Conservation (phyloP, 805 yeast species). For the Cyberlindnera mrakii region DNA sequence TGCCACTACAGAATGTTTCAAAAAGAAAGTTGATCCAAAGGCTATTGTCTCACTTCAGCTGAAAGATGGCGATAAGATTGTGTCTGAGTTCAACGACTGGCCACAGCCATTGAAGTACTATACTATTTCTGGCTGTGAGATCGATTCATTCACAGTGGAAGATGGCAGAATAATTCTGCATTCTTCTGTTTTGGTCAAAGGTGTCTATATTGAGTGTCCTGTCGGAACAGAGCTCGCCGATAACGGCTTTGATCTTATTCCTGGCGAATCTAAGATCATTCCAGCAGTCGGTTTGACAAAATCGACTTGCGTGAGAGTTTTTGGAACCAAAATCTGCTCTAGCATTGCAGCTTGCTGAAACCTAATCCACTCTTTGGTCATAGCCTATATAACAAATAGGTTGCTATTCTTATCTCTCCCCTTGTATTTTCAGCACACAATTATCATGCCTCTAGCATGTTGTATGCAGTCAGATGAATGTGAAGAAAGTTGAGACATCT, state of each 20-base stretch:
- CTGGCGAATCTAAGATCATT: slow-evolving; percentile 23
- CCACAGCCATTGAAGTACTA: slow-evolving; percentile 32
- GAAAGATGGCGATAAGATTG: background rate
- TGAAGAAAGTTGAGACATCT: no score
- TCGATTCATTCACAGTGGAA: slow-evolving; percentile 19
- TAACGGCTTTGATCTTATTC: slow-evolving; percentile 45
- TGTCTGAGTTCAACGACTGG: slow-evolving; percentile 39
- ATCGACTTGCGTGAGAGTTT: no score
- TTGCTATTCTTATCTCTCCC: no score
- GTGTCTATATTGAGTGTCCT: slow-evolving; percentile 31
- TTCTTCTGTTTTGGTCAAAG: slow-evolving; percentile 32
- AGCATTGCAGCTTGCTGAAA: no score
- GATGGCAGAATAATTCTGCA: slow-evolving; percentile 24
- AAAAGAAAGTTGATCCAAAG: slow-evolving; percentile 7
- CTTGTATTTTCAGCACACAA: no score
- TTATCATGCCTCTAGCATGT: no score
- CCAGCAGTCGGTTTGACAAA: no score
- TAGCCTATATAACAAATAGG: no score
- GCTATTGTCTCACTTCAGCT: background rate
- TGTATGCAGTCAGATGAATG: no score
- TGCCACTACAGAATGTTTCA: slow-evolving; percentile 2
- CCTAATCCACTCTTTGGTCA: no score
- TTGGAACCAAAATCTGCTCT: no score
- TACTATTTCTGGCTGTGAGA: slow-evolving; percentile 21
- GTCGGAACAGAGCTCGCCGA: slow-evolving; percentile 27